Evolutionary conservation across 176 grass and related monocot genomes (phyloP).

Genomic region (Microstegium vimineum): DNA sequence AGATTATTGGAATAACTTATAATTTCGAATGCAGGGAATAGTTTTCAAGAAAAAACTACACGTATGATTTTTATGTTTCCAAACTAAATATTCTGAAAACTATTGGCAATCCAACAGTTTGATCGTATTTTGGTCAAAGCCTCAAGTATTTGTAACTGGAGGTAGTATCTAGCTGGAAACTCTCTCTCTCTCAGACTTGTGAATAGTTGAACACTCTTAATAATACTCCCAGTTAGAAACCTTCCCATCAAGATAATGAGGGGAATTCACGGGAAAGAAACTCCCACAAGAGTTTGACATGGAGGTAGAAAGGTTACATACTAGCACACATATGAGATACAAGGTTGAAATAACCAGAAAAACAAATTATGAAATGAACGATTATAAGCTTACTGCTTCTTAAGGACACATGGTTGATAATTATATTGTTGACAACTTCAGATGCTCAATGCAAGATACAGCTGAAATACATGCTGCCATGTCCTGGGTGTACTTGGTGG

Average conservation of each 20-base stretch:
- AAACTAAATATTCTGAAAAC: not conserved
- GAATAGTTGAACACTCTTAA: not conserved
- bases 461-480: not conserved
- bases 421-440: not conserved
- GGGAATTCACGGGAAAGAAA: not conserved
- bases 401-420: not conserved
- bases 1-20: too few species aligned
- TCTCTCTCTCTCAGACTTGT: not conserved
- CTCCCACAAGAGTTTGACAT: not conserved
- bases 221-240: not conserved
- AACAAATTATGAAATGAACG: not conserved
- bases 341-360: not conserved
- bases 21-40: too few species aligned
- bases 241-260: not conserved
- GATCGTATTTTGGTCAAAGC: not conserved
- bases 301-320: not conserved
- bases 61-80: not conserved
- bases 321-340: not conserved
- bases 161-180: slow-evolving; percentile 3
- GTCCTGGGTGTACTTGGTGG: not conserved
- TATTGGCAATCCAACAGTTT: not conserved
- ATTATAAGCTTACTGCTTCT: not conserved
- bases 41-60: not conserved
- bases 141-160: not conserved
- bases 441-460: not conserved